Conservation (phyloP, 129 eudicot genomes). For the carrot (Daucus carota) region DH1_v3.0 NC_030386.2:25088001-25088500, state of each 20-base stretch:
- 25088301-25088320: conserved; percentile 54
- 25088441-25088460: conserved; percentile 77
- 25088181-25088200: conserved; percentile 49
- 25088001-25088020: conserved; percentile 68
- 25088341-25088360: conserved; percentile 83
- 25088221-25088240: conserved; percentile 46
- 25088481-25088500: too few species aligned
- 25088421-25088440: conserved; percentile 33
- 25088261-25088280: conserved; percentile 60
- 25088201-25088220: conserved; percentile 29
- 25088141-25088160: conserved; percentile 76
- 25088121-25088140: conserved; percentile 76
- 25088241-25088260: conserved; percentile 77
- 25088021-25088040: conserved; percentile 93
- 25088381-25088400: conserved; percentile 63
- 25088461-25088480: too few species aligned
- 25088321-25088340: conserved; percentile 62
- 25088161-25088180: conserved; percentile 88
- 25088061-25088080: conserved; percentile 56
- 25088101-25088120: conserved; percentile 77
- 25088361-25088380: conserved; percentile 47
- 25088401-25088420: conserved; percentile 51
- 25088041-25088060: conserved; percentile 70
- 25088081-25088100: conserved; percentile 55
- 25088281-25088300: conserved; percentile 72